Conservation (phyloP, 1,139 yeast species). For the Taiozyma onychis region DNA sequence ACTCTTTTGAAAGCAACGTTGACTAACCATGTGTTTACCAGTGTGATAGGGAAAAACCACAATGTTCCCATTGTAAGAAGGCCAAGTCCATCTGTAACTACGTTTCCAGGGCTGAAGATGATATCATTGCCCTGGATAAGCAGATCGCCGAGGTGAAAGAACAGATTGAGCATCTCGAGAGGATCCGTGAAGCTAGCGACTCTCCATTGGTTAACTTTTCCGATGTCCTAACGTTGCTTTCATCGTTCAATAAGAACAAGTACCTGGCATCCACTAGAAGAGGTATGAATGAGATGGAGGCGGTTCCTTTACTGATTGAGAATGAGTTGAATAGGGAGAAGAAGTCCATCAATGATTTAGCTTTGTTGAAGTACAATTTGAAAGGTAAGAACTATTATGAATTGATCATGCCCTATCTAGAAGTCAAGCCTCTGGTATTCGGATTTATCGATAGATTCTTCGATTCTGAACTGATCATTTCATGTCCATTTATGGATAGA, state of each 20-base stretch:
- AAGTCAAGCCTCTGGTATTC: not conserved
- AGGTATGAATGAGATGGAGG: not conserved
- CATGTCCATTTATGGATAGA: slow-evolving; percentile 4
- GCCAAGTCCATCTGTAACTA: slow-evolving; percentile 5
- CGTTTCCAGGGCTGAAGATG: slow-evolving; percentile 1
- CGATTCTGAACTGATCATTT: slow-evolving; percentile 4
- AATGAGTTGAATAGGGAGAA: slow-evolving; percentile 4
- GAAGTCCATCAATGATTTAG: slow-evolving; percentile 3
- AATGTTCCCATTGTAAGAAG: slow-evolving; percentile 4
- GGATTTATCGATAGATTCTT: not conserved
- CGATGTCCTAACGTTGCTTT: slow-evolving; percentile 1
- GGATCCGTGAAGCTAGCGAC: not conserved
- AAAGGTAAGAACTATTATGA: slow-evolving; percentile 2
- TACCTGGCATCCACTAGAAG: not conserved
- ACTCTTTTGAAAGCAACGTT: not conserved
- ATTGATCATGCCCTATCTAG: slow-evolving; percentile 3
- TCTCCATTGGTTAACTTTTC: slow-evolving; percentile 4
- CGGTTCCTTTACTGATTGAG: slow-evolving; percentile 4
- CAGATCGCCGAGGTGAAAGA: slow-evolving; percentile 3
- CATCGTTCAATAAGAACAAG: slow-evolving; percentile 1
- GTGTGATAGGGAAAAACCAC: slow-evolving; percentile 6
- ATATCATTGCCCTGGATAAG: slow-evolving; percentile 2
- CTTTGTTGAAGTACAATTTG: slow-evolving; percentile 5
- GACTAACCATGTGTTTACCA: not conserved
- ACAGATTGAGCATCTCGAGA: slow-evolving; percentile 4